Evolutionary conservation across 208 protist genomes (phyloP), one percentile per base, ranked within the genome.

Genomic region (Acanthamoeba healyi): DNA sequence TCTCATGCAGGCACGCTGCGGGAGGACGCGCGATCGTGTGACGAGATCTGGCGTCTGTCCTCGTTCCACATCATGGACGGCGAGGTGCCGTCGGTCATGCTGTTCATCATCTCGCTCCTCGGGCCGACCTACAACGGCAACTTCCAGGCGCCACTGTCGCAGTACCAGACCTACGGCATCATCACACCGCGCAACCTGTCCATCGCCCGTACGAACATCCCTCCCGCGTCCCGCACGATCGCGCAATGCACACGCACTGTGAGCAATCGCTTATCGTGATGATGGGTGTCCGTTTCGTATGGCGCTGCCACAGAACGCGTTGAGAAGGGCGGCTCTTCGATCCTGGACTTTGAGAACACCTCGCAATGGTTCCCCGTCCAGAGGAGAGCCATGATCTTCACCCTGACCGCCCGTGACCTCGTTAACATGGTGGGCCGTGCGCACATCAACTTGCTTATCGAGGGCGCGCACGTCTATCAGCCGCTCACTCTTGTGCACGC

Each of bases 61-160:
- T 91, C 84, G 22, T 91, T 91, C 42, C 61, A 91, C 34, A 74
- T 91, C 36, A 51, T 91, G 56, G 84, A 91, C 38, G 84, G 84
- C 40, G 84, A 91, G 61, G 51, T 91, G 54, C 84, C 84, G 15
- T 26, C 51, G 32, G 56, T 51, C 51, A 91, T 91, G 84, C n/a
- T 91, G 26, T 91, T 91, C 56, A 91, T 91, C 61, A 72, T 91
- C 49, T 72, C 56, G 32, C 61, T 91, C n/a, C 42, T 91, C 5
- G 84, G 84, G 17, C 84, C 84, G n/a, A 51, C 56, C 84, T 91
- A 91, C 61, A 91, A 70, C 42, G 51, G 56, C 84, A 70, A 29
- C 36, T 91, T 91, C 84, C 84, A 91, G 56, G 54, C 84, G 17
- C 84, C 84, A 17, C 84, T 91, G 9, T 65, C 46, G 22, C 84